Evolutionary conservation across 352 stramenopile species (phyloP), one percentile per base, ranked within the genome.

Genomic region (Globisporangium nodosum): DNA sequence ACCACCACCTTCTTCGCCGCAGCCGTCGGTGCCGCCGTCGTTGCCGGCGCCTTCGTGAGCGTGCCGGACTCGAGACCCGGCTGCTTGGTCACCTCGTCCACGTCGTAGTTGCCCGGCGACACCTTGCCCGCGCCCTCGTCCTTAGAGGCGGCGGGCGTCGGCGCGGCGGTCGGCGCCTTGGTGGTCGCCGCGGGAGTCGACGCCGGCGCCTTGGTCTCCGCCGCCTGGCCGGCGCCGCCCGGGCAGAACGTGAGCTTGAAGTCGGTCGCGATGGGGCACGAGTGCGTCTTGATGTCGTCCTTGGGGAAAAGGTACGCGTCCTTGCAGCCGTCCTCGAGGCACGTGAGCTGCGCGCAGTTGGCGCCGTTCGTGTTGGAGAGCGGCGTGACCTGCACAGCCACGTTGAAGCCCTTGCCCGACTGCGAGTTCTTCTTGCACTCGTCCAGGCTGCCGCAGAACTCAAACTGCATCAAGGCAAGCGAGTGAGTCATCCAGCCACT

Each of bases 221-320:
- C 40, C 18, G 42, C 43, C 27, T 46, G 33, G n/a, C 15, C 48
- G 13, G 40, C 45, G 31, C 71, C 66, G 16, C 57, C 55, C 21
- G 82, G 82, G 49, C 82, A 92, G 65, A 89, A 92, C 15, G 78
- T 88, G 30, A 92, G 55, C 7, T 69, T 64, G 33, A 89, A 86
- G 63, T 92, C 64, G 42, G 82, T 90, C 64, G 68, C 58, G 18
- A 81, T 58, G 0, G 65, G 59, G 52, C 82, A 92, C 48, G 73
- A 80, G 65, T 89, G 79, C 8, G 78, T 90, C 78, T 92, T 92
- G 42, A 54, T 68, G 65, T 90, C 78, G 56, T 92, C 80, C 65
- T 80, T 66, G 0, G 83, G 83, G 59, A 74, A 88, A 16, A 71
- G 63, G 74, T 92, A 92, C 47, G 80, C 78, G 45, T 92, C 83